Percentiles rank a stretch among this genome's conserved stretches.
Evolutionary conservation across 2,329 filamentous ascomycete species (phyloP).

Genomic region (Aspergillus fischeri): DNA sequence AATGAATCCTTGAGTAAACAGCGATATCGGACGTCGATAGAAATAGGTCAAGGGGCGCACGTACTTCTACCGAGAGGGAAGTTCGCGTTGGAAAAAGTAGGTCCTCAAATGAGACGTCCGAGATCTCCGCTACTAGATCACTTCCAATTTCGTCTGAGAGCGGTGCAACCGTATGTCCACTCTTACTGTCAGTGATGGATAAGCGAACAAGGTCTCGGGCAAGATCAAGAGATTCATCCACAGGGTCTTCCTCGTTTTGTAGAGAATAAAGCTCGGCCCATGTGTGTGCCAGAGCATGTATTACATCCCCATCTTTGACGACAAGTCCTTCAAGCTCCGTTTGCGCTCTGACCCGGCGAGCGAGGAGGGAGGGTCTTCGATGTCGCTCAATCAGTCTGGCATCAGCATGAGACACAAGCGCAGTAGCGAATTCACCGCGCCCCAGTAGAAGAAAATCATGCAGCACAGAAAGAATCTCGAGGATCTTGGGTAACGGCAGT

Average conservation of each 20-base stretch:
- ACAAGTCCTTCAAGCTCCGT: slow-evolving; percentile 60
- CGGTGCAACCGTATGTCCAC: slow-evolving; percentile 23
- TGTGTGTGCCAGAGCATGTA: slow-evolving; percentile 68
- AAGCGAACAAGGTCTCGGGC: slow-evolving; percentile 74
- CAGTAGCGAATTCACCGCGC: slow-evolving; percentile 86
- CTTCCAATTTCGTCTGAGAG: slow-evolving; percentile 15
- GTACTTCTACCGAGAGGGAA: slow-evolving; percentile 65
- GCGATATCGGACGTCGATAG: slow-evolving; percentile 71
- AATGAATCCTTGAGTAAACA: slow-evolving; percentile 78
- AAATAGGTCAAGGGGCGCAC: slow-evolving; percentile 83
- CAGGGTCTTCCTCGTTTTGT: slow-evolving; percentile 70
- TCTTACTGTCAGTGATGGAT: slow-evolving; percentile 41
- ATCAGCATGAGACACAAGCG: slow-evolving; percentile 80
- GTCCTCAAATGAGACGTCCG: slow-evolving; percentile 62
- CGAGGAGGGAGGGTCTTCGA: slow-evolving; percentile 49
- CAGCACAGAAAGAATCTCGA: slow-evolving; percentile 71
- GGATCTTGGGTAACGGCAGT: slow-evolving; percentile 70
- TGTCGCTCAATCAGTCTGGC: slow-evolving; percentile 71
- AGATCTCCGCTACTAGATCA: slow-evolving; percentile 33
- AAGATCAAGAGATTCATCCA: slow-evolving; percentile 72
- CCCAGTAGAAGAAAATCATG: slow-evolving; percentile 84
- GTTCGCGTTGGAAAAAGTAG: slow-evolving; percentile 76
- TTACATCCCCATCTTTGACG: slow-evolving; percentile 83
- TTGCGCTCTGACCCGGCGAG: slow-evolving; percentile 48
- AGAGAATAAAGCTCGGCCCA: slow-evolving; percentile 77